These are phyloP conservation scores for Suhomyces terraborum DNA, from an alignment of 1,139 yeast genomes.

Conservation along the genomic window DNA sequence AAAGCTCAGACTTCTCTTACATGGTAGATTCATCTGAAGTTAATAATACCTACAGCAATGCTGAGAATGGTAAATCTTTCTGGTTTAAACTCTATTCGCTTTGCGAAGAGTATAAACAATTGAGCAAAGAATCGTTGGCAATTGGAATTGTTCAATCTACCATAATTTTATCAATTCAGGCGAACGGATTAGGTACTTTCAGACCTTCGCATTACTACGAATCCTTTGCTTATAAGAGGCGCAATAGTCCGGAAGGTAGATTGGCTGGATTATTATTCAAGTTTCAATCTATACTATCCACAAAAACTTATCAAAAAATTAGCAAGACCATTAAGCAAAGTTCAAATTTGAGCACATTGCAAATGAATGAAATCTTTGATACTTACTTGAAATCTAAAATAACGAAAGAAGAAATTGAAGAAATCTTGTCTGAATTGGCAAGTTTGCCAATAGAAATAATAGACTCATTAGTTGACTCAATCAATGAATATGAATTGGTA, in stretches of 20 bases:
- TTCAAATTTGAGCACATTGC: conserved; percentile 18
- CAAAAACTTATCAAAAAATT: conserved; percentile 29
- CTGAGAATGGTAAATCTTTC: conserved; percentile 5
- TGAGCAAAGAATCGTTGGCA: conserved; percentile 53
- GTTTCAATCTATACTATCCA: conserved; percentile 29
- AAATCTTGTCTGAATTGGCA: conserved; percentile 26
- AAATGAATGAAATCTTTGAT: conserved; percentile 27
- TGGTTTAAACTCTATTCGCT: conserved; percentile 66
- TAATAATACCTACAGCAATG: not conserved
- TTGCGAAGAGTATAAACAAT: conserved; percentile 66
- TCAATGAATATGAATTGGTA: conserved; percentile 14
- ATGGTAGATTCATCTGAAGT: conserved; percentile 5
- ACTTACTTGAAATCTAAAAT: conserved; percentile 27
- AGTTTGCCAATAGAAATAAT: conserved; percentile 30
- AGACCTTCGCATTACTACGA: conserved; percentile 41
- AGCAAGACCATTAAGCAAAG: conserved; percentile 18
- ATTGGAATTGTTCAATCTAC: conserved; percentile 12
- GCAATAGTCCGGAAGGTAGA: conserved; percentile 20
- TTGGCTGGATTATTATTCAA: conserved; percentile 26
- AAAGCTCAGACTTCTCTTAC: conserved; percentile 3
- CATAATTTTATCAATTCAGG: conserved; percentile 27
- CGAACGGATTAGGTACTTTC: conserved; percentile 38
- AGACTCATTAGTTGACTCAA: conserved; percentile 26
- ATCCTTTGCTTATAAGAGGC: conserved; percentile 19
- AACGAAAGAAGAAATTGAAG: conserved; percentile 25